Conservation (phyloP, 2,329 filamentous ascomycete species). For the Aspergillus calidoustus region DNA sequence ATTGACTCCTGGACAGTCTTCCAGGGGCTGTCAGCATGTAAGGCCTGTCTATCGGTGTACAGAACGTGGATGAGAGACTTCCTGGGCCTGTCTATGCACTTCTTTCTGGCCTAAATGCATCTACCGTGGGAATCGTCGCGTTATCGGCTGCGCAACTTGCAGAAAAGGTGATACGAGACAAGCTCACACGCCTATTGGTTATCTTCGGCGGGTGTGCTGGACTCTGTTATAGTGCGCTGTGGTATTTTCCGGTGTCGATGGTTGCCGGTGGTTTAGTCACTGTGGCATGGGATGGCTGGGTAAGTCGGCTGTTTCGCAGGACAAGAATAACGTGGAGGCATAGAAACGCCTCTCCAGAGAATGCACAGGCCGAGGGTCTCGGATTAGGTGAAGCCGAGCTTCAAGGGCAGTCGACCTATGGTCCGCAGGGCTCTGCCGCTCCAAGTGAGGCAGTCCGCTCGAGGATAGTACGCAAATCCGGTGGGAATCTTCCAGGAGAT, state of each 20-base stretch:
- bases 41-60: slow-evolving; percentile 49
- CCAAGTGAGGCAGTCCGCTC: slow-evolving; percentile 9
- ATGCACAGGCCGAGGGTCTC: slow-evolving; percentile 20
- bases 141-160: slow-evolving; percentile 71
- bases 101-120: slow-evolving; percentile 72
- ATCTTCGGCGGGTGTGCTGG: slow-evolving; percentile 68
- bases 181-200: slow-evolving; percentile 65
- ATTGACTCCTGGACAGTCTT: slow-evolving; percentile 37
- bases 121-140: slow-evolving; percentile 73
- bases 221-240: slow-evolving; percentile 69
- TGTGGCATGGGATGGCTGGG: too few relatives aligned
- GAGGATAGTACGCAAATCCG: slow-evolving; percentile 13
- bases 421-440: not conserved
- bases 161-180: slow-evolving; percentile 69
- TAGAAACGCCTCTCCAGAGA: slow-evolving; percentile 20
- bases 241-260: too few relatives aligned
- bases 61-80: slow-evolving; percentile 61
- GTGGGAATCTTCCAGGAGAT: too few relatives aligned
- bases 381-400: slow-evolving; percentile 13
- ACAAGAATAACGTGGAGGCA: slow-evolving; percentile 29
- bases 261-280: too few relatives aligned
- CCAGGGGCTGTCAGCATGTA: too few relatives aligned
- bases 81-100: slow-evolving; percentile 69
- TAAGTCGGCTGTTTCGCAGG: slow-evolving; percentile 51
- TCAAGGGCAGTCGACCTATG: slow-evolving; percentile 6